Conservation (phyloP, 495 filamentous ascomycete genomes). For the Lasiosphaeria hispida region DNA sequence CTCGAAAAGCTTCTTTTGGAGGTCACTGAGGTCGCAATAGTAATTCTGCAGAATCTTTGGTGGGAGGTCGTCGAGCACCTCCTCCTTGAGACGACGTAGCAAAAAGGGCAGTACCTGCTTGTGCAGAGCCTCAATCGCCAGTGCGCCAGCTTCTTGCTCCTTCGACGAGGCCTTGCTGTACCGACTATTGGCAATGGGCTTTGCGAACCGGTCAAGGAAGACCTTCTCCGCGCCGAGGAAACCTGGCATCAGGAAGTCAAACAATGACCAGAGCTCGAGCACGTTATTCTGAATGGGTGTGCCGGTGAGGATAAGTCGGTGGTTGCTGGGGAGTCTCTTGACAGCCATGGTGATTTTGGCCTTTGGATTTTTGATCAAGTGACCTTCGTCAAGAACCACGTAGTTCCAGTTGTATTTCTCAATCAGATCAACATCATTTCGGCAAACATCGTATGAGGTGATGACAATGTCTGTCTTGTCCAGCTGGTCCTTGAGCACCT, state of each 20-base stretch:
- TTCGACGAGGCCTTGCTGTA: conserved; percentile 97
- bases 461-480: conserved; percentile 84
- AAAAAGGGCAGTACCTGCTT: conserved; percentile 98
- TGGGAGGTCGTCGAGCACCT: conserved; percentile 92
- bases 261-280: conserved; percentile 93
- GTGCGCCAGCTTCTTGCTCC: conserved; percentile 93
- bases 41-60: conserved; percentile 99
- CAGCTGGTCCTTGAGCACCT: conserved; percentile 62
- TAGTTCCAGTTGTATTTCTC: conserved; percentile 91
- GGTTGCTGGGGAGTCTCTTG: conserved; percentile 83
- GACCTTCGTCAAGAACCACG: conserved; percentile 93
- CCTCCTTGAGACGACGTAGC: conserved; percentile 93
- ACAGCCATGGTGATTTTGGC: conserved; percentile 90
- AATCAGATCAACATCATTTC: conserved; percentile 88
- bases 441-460: conserved; percentile 95
- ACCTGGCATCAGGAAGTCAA: conserved; percentile 98
- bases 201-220: conserved; percentile 94
- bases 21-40: conserved; percentile 95
- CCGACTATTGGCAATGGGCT: conserved; percentile 91
- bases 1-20: conserved; percentile 93
- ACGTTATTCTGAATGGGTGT: conserved; percentile 99
- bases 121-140: conserved; percentile 94
- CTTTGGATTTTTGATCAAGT: conserved; percentile 97
- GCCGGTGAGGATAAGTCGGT: conserved; percentile 92
- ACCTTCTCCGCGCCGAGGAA: conserved; percentile 99